Percentiles rank a stretch among this genome's conserved stretches.
phyloP scores from a whole-genome alignment of 176 grass and related monocot species.

The Lolium rigidum region DNA sequence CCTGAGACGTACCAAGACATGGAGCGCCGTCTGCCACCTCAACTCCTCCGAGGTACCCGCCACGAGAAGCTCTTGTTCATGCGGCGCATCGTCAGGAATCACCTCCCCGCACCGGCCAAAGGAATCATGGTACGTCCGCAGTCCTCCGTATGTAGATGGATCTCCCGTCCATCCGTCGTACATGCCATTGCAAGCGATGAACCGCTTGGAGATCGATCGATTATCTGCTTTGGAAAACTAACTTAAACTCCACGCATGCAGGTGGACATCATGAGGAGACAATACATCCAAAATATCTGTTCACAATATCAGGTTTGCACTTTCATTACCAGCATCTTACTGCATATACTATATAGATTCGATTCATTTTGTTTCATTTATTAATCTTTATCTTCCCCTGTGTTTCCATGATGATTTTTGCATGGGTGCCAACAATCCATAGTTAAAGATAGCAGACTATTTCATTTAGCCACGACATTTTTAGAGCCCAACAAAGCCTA shows the following conservation, averaged over 20 bases:
- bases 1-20: slow-evolving; percentile 28
- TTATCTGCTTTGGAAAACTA: not conserved
- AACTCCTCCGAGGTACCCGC: not conserved
- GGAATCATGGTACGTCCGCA: not conserved
- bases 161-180: not conserved
- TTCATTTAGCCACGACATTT: too few relatives aligned
- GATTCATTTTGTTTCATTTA: not conserved
- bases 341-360: not conserved
- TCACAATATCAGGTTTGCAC: not conserved
- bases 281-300: not conserved
- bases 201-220: not conserved
- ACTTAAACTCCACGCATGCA: not conserved
- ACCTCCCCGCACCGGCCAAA: not conserved
- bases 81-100: not conserved
- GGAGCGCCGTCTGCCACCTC: slow-evolving; percentile 4
- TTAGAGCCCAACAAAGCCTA: too few relatives aligned
- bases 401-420: not conserved
- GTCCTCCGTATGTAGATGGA: not conserved
- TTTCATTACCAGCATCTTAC: not conserved
- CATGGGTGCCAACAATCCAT: not conserved
- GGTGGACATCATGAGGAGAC: not conserved
- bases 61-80: slow-evolving; percentile 16
- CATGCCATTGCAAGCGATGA: not conserved
- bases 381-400: not conserved
- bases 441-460: too few relatives aligned